Evolutionary conservation across 495 filamentous ascomycete species (phyloP), one percentile per base, ranked within the genome.

Genomic region (Aspergillus heteromorphus): DNA sequence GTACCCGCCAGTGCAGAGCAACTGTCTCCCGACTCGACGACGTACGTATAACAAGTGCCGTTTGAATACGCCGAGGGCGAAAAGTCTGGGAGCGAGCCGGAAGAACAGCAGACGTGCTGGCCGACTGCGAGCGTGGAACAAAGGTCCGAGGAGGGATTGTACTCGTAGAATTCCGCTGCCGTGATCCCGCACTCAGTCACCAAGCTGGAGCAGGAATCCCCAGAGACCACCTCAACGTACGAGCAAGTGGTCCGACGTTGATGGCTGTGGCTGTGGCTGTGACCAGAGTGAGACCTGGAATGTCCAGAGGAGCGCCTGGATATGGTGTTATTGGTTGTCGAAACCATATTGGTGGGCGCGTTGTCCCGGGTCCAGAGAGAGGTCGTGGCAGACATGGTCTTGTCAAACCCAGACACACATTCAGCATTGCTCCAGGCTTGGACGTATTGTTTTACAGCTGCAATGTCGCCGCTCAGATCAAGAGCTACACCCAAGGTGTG

Each of bases 61-160:
- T 81, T 64, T 0, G 64, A 10, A 16, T 76, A 61, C 0, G 71
- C 72, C 45, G 70, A 61, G 1, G 77, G 77, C 3, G 48, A 57
- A 11, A 61, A 61, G 57, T 80, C 69, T 0, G 73, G 75, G 0
- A 75, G 56, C 0, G 47, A 55, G 14, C 80, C 79, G 1, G 54
- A 16, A 1, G 71, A 68, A 57, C 79, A 81, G 67, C 80, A 82
- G 21, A 80, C 72, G 18, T 65, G 53, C 50, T 81, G 65, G 2
- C 60, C 56, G 6, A 54, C 30, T 20, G 51, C 45, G 6, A 82
- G 61, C 4, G 41, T 65, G 1, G 67, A 61, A 62, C 76, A 80
- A 8, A 75, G 49, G 34, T 60, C 59, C 3, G 57, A n/a, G 2
- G 41, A 58, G 4, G 72, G 48, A 62, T 79, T 80, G 59, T 64